Percentiles rank a stretch among this genome's conserved stretches.
Conservation (phyloP, 768 basidiomycete genomes). For the Ramaria sp. region DNA sequence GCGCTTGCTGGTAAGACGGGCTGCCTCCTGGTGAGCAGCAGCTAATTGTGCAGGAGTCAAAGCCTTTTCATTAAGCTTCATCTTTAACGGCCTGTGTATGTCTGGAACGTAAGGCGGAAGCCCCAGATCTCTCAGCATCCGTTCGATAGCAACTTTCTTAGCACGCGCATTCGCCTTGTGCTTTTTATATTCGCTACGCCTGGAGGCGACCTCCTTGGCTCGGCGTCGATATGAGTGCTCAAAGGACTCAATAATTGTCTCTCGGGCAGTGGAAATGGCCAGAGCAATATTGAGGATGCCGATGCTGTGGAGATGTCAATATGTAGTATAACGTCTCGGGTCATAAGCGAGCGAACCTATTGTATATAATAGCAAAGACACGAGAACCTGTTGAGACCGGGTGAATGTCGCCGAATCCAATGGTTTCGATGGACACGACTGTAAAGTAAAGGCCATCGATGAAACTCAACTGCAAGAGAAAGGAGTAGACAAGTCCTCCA, state of each 20-base stretch:
- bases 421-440: conserved; percentile 59
- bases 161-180: conserved; percentile 13
- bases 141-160: conserved; percentile 28
- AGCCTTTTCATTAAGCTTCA: conserved; percentile 53
- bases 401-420: conserved; percentile 66
- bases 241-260: conserved; percentile 62
- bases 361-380: conserved; percentile 48
- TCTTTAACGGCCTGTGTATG: conserved; percentile 27
- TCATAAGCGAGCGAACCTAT: neutral
- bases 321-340: neutral
- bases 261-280: conserved; percentile 52
- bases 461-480: conserved; percentile 46
- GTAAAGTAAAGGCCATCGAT: conserved; percentile 73
- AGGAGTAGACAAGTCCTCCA: conserved; percentile 50
- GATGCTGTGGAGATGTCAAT: conserved; percentile 23
- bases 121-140: conserved; percentile 42
- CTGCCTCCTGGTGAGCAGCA: conserved; percentile 55
- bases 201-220: conserved; percentile 32
- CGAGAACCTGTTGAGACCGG: conserved; percentile 41
- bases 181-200: conserved; percentile 28
- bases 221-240: conserved; percentile 55
- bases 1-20: conserved; percentile 35
- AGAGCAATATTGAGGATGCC: conserved; percentile 58
- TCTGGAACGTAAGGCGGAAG: conserved; percentile 45
- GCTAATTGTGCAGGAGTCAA: conserved; percentile 45